phyloP scores from a whole-genome alignment of 441 rosid species.

The Populus hybrid region DNA sequence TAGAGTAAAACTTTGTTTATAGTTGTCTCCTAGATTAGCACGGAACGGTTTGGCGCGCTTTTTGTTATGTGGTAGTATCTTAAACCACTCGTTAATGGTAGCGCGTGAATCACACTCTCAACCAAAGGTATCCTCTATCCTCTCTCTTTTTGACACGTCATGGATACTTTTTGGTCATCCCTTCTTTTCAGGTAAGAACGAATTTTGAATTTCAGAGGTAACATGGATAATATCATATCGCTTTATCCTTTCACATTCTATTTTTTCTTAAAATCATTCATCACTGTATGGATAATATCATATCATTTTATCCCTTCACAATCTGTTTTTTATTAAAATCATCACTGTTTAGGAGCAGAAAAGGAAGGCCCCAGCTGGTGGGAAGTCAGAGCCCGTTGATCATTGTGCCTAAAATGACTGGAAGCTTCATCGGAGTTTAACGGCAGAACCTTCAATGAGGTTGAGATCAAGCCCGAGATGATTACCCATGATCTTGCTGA shows the following conservation, averaged over 20 bases:
- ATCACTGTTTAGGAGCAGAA: no score
- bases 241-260: neutral
- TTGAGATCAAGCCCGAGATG: no score
- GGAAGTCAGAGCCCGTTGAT: no score
- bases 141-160: no score
- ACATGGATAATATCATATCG: neutral
- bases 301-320: no score
- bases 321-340: no score
- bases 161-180: neutral
- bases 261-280: neutral
- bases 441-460: no score
- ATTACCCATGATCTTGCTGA: no score
- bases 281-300: neutral
- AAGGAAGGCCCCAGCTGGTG: no score
- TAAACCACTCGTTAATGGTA: neutral
- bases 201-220: no score
- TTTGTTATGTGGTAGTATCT: neutral
- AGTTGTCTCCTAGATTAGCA: neutral
- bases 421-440: no score
- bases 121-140: neutral
- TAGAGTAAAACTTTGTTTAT: neutral
- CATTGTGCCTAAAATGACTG: no score
- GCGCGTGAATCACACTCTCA: neutral
- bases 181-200: neutral
- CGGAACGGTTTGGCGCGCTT: neutral